A percentile compares a stretch with the other conserved stretches of the same genome.
These are phyloP conservation scores for Leishmania braziliensis DNA, from an alignment of 208 protist species.

Conservation along the genomic window DNA sequence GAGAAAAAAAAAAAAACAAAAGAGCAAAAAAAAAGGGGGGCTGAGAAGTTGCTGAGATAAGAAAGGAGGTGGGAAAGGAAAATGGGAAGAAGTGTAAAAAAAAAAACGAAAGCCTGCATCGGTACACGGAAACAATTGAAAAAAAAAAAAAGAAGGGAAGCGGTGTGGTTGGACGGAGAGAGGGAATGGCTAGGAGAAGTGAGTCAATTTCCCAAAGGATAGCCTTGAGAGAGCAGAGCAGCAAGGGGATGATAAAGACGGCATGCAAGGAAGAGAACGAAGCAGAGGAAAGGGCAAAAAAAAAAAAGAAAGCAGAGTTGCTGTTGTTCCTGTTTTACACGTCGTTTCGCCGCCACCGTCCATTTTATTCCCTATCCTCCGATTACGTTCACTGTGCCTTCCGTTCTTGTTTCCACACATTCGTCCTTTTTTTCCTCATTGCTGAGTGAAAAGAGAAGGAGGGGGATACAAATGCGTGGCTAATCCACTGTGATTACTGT, in stretches of 20 bases:
- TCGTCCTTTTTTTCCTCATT: not conserved
- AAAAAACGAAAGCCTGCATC: not conserved
- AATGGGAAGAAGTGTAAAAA: not conserved
- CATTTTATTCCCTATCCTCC: not conserved
- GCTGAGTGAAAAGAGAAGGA: not conserved
- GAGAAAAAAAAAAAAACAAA: not conserved
- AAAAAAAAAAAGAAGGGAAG: conserved; percentile 8
- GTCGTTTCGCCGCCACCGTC: not conserved
- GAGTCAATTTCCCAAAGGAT: too few relatives aligned
- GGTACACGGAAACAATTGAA: not conserved
- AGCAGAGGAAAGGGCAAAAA: not conserved
- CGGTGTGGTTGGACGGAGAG: not conserved
- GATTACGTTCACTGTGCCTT: not conserved
- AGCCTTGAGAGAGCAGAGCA: too few relatives aligned
- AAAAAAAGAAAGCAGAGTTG: not conserved
- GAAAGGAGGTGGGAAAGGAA: not conserved
- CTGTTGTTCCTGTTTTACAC: not conserved
- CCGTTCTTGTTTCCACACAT: not conserved
- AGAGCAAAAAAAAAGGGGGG: not conserved
- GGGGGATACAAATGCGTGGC: not conserved
- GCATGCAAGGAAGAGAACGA: not conserved
- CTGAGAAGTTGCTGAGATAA: not conserved
- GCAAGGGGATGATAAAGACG: too few relatives aligned
- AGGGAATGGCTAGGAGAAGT: not conserved
- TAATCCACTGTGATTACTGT: not conserved